These are phyloP conservation scores for Scheffersomyces lignosus DNA, from an alignment of 805 yeast genomes.

Conservation along the genomic window DNA sequence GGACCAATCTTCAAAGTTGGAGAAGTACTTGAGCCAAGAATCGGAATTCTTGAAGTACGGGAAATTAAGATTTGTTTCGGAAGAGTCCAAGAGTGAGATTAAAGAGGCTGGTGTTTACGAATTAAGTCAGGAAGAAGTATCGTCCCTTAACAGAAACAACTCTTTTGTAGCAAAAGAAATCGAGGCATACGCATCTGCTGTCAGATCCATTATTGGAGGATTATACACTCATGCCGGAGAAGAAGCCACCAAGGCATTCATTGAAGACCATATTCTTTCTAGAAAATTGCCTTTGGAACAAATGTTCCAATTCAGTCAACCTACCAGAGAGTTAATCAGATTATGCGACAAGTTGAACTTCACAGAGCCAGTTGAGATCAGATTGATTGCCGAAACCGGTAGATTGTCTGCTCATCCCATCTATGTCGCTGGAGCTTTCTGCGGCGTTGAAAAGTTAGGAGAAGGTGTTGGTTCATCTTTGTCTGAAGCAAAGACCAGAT, in stretches of 20 bases:
- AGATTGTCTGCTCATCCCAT: conserved; percentile 80
- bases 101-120: conserved; percentile 53
- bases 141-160: conserved; percentile 14
- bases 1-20: conserved; percentile 63
- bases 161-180: conserved; percentile 36
- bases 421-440: conserved; percentile 87
- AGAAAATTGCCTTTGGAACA: conserved; percentile 73
- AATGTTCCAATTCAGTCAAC: conserved; percentile 79
- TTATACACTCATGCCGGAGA: conserved; percentile 73
- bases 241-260: conserved; percentile 63
- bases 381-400: conserved; percentile 92
- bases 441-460: conserved; percentile 80
- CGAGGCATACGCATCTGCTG: conserved; percentile 64
- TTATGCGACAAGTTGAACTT: conserved; percentile 76
- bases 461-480: conserved; percentile 93
- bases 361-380: conserved; percentile 66
- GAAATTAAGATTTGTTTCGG: conserved; percentile 53
- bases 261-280: conserved; percentile 74
- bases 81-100: conserved; percentile 27
- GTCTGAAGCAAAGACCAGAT: conserved; percentile 88
- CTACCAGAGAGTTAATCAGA: conserved; percentile 78
- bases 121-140: conserved; percentile 26
- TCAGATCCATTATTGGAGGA: conserved; percentile 81
- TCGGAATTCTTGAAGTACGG: conserved; percentile 69
- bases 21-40: conserved; percentile 67